A percentile compares a stretch with the other conserved stretches of the same genome.
Conservation (phyloP, 768 basidiomycete genomes). For the Suillus sp. region DNA sequence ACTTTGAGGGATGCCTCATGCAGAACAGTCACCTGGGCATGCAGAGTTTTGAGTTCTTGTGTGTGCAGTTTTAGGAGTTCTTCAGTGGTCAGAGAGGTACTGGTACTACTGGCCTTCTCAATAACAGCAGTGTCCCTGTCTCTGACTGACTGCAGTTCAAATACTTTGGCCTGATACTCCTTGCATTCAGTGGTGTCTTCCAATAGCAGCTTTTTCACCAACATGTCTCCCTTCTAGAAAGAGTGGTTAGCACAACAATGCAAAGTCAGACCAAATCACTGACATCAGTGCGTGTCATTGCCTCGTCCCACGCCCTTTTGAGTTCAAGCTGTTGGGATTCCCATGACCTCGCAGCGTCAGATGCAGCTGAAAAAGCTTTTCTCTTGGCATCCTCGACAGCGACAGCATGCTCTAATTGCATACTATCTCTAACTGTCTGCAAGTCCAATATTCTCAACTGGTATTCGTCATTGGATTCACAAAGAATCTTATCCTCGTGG, state of each 20-base stretch:
- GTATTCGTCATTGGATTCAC: background rate
- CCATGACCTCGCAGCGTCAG: background rate
- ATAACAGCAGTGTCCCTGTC: conserved; percentile 51
- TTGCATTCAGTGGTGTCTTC: background rate
- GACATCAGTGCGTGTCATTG: background rate
- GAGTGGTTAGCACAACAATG: background rate
- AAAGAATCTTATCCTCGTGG: background rate
- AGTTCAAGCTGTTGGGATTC: background rate
- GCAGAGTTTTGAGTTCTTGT: conserved; percentile 58
- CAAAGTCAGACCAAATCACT: background rate
- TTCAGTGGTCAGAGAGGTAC: conserved; percentile 28
- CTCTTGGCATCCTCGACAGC: background rate
- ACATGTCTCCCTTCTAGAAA: background rate
- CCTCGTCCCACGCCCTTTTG: background rate
- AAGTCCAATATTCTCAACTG: background rate
- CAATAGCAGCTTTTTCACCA: background rate
- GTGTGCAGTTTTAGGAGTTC: conserved; percentile 54
- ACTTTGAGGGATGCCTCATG: conserved; percentile 55
- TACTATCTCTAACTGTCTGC: background rate
- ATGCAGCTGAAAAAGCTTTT: background rate
- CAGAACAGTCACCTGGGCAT: conserved; percentile 52
- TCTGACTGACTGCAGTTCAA: conserved; percentile 49
- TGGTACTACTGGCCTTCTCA: conserved; percentile 39
- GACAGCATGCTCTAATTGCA: background rate
- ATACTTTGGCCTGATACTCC: background rate